Evolutionary conservation across 768 basidiomycete species (phyloP).

Genomic region (Phaffia australis): DNA sequence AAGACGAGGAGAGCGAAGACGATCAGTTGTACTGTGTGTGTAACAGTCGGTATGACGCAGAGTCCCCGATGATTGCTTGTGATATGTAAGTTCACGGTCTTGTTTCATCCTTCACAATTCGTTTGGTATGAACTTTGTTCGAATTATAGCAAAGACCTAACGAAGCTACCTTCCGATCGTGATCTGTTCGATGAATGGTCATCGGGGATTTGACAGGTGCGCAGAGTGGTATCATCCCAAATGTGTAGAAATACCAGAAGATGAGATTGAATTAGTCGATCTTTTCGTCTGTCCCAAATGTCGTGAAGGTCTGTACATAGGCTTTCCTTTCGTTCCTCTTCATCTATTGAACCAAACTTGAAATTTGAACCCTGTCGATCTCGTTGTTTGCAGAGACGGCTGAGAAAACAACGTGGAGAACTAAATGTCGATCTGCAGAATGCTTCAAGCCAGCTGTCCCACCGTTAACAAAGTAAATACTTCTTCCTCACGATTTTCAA

Average conservation of each 20-base stretch:
- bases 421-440: constrained; percentile 35
- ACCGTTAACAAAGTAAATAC: constrained; percentile 20
- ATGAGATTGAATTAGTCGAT: constrained; percentile 76
- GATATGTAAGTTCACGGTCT: constrained; percentile 52
- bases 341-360: background rate
- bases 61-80: constrained; percentile 83
- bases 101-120: background rate
- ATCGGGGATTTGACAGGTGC: constrained; percentile 46
- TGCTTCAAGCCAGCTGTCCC: constrained; percentile 22
- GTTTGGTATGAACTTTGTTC: too few species aligned
- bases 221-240: constrained; percentile 90
- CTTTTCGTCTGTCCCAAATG: constrained; percentile 83
- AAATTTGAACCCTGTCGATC: background rate
- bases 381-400: constrained; percentile 46
- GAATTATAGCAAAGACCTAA: background rate
- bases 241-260: constrained; percentile 70
- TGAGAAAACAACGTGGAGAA: constrained; percentile 39
- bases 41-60: constrained; percentile 75
- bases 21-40: constrained; percentile 81
- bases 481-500: background rate
- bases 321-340: background rate
- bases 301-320: constrained; percentile 52
- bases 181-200: too few species aligned
- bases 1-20: constrained; percentile 44
- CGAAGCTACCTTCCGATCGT: constrained; percentile 1